These are phyloP conservation scores for Mortierella sp. DNA, from an alignment of 371 early-diverging fungal species.

Conservation along the genomic window DNA sequence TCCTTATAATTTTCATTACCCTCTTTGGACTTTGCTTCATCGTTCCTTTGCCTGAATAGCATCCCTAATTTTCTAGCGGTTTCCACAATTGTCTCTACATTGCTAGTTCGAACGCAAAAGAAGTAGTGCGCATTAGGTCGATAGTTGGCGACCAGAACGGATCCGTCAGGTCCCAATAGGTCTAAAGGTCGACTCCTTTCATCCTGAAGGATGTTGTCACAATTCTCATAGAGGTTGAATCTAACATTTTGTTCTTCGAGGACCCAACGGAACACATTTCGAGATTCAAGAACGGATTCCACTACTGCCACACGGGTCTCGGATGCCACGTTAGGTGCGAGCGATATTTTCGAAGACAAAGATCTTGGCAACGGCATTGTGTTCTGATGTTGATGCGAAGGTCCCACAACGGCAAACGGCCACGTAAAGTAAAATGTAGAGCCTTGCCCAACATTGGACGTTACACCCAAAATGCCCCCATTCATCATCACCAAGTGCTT, in stretches of 20 bases:
- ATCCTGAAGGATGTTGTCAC: conserved; percentile 35
- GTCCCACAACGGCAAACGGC: conserved; percentile 7
- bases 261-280: conserved; percentile 29
- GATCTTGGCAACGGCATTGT: neutral
- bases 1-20: conserved; percentile 17
- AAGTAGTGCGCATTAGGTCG: conserved; percentile 47
- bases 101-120: conserved; percentile 26
- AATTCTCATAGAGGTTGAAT: conserved; percentile 36
- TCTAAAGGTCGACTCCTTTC: conserved; percentile 23
- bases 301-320: conserved; percentile 37
- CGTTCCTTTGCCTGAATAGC: conserved; percentile 29
- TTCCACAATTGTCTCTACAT: conserved; percentile 22
- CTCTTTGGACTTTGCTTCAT: neutral
- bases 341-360: neutral
- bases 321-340: conserved; percentile 31
- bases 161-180: conserved; percentile 25
- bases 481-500: conserved; percentile 59
- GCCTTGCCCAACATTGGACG: conserved; percentile 56
- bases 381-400: neutral
- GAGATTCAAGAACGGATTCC: conserved; percentile 37
- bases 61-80: conserved; percentile 31
- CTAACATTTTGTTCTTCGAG: conserved; percentile 27
- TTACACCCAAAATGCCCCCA: conserved; percentile 52
- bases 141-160: conserved; percentile 21
- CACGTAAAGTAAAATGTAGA: conserved; percentile 57